A percentile compares a stretch with the other conserved stretches of the same genome.
phyloP scores from a whole-genome alignment of 1,284 basidiomycete genomes.

The Malassezia equina region DNA sequence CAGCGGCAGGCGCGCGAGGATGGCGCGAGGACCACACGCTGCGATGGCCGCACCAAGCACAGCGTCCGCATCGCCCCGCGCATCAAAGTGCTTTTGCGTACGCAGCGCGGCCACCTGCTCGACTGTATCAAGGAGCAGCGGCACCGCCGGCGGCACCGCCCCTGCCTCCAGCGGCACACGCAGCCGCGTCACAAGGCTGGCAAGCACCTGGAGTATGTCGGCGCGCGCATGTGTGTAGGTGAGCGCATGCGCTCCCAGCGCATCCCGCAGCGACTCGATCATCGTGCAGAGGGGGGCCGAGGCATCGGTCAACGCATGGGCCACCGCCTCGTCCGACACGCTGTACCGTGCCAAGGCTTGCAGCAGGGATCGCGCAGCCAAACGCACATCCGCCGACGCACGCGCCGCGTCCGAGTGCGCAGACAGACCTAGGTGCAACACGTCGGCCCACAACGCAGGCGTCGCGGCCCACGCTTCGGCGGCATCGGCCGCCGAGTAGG shows the following conservation, averaged over 20 bases:
- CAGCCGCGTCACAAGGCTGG: conserved; percentile 31
- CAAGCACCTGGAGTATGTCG: conserved; percentile 37
- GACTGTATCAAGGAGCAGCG: conserved; percentile 65
- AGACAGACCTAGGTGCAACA: conserved; percentile 30
- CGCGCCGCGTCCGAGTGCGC: conserved; percentile 37
- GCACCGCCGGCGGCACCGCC: conserved; percentile 53
- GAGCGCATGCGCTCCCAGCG: conserved; percentile 38
- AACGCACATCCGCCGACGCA: conserved; percentile 28
- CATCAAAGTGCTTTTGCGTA: conserved; percentile 71
- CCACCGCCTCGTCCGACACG: conserved; percentile 33
- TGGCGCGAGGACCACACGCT: conserved; percentile 69
- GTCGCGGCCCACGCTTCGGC: conserved; percentile 29
- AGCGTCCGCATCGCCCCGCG: conserved; percentile 76
- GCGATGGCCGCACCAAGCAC: conserved; percentile 72
- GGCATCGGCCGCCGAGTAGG: conserved; percentile 32
- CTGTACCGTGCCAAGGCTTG: conserved; percentile 39
- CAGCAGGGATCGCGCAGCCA: conserved; percentile 30
- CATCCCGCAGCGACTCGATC: conserved; percentile 31
- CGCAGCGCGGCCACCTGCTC: conserved; percentile 66
- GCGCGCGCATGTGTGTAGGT: conserved; percentile 36
- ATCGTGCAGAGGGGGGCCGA: conserved; percentile 25
- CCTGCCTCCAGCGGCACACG: conserved; percentile 22
- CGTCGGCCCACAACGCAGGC: conserved; percentile 28
- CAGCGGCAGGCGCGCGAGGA: conserved; percentile 69
- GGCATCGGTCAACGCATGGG: conserved; percentile 21